Percentiles rank a stretch among this genome's conserved stretches.
These are phyloP conservation scores for Fusarium armeniacum DNA, from an alignment of 2,329 filamentous ascomycete genomes.

Conservation along the genomic window DNA sequence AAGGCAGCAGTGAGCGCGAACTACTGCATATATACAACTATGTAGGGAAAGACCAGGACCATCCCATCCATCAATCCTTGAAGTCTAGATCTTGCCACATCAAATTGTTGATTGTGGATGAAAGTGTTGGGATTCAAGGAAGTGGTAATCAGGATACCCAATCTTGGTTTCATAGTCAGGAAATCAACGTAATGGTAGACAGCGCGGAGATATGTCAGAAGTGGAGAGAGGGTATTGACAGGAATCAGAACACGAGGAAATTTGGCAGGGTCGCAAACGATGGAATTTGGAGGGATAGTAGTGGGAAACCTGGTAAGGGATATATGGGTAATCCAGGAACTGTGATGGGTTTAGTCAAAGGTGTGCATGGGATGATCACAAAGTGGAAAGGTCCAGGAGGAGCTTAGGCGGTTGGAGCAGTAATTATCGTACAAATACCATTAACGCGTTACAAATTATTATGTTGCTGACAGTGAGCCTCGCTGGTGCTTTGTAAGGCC, in stretches of 20 bases:
- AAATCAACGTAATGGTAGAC: slow-evolving; percentile 83
- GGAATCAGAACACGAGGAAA: slow-evolving; percentile 75
- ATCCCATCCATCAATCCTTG: slow-evolving; percentile 74
- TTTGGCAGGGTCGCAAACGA: slow-evolving; percentile 63
- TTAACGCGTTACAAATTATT: too few relatives aligned
- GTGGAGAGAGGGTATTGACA: slow-evolving; percentile 73
- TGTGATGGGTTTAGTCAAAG: slow-evolving; percentile 29
- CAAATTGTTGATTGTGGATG: slow-evolving; percentile 82
- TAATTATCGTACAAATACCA: not conserved
- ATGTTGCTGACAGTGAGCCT: not conserved
- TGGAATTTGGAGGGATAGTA: slow-evolving; percentile 39
- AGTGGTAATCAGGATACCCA: slow-evolving; percentile 87
- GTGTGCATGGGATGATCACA: slow-evolving; percentile 29
- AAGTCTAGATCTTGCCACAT: slow-evolving; percentile 80
- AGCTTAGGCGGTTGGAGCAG: not conserved
- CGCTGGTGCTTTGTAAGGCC: not conserved
- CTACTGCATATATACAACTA: slow-evolving; percentile 76
- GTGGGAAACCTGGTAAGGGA: slow-evolving; percentile 29
- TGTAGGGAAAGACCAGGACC: slow-evolving; percentile 78
- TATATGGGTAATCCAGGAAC: slow-evolving; percentile 42
- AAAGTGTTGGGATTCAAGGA: slow-evolving; percentile 76
- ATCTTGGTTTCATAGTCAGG: slow-evolving; percentile 82
- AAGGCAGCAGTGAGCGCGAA: slow-evolving; percentile 53
- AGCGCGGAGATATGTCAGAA: slow-evolving; percentile 69
- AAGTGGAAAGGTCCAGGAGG: slow-evolving; percentile 37